Conservation (phyloP, 2,329 filamentous ascomycete species). For the Fusarium sp. region DNA sequence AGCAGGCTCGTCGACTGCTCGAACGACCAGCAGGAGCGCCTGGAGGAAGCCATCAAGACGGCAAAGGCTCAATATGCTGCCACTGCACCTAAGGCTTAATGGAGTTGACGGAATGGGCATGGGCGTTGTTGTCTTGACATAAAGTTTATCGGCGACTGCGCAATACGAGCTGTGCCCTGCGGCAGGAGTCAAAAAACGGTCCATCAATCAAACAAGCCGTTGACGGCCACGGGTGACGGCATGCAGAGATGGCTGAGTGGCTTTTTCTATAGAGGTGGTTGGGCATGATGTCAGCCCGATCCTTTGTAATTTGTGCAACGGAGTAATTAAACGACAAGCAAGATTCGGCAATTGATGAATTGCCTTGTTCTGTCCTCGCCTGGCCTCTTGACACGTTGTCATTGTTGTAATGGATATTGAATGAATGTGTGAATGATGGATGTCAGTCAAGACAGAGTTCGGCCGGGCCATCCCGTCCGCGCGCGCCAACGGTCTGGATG, state of each 20-base stretch:
- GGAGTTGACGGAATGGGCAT: neutral
- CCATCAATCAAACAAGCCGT: constrained; percentile 18
- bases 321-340: neutral
- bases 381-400: neutral
- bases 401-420: neutral
- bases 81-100: neutral
- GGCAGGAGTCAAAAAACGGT: constrained; percentile 7
- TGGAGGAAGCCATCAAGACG: neutral
- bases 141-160: neutral
- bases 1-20: neutral
- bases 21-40: neutral
- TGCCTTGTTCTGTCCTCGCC: neutral
- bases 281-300: constrained; percentile 26
- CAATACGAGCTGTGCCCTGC: constrained; percentile 27
- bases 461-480: constrained; percentile 41
- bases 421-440: neutral
- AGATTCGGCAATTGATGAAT: neutral
- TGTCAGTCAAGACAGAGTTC: constrained; percentile 31
- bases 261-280: constrained; percentile 32
- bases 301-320: constrained; percentile 18
- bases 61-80: neutral
- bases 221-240: constrained; percentile 21
- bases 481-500: constrained; percentile 25
- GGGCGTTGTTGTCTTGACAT: neutral
- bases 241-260: constrained; percentile 23